Evolutionary conservation across 75 land plant species (phyloP).

Genomic region (Cunninghamia lanceolata): DNA sequence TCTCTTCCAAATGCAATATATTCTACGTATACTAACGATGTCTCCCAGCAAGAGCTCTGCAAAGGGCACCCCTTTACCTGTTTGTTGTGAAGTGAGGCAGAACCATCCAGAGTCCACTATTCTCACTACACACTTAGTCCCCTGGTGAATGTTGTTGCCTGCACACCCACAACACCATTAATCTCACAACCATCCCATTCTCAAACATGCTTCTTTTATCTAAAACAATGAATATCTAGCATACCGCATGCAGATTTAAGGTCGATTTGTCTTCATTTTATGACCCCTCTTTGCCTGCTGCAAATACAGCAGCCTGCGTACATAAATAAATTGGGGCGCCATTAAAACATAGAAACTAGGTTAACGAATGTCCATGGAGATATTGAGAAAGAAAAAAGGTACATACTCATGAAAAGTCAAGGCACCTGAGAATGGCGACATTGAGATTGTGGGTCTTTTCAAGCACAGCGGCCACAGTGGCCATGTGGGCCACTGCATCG

Average conservation of each 20-base stretch:
- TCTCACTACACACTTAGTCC: background rate
- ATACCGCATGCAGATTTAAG: background rate
- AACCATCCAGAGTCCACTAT: background rate
- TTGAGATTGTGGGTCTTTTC: background rate
- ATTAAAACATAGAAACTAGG: background rate
- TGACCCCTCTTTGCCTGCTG: background rate
- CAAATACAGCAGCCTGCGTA: background rate
- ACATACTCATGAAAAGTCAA: background rate
- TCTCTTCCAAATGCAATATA: background rate
- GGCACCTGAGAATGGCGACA: background rate
- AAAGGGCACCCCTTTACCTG: background rate
- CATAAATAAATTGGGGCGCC: background rate
- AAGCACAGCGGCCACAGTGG: background rate
- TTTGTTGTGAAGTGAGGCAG: background rate
- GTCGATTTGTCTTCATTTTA: background rate
- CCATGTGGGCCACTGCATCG: conserved; percentile 4
- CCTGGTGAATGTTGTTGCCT: background rate
- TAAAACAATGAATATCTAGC: background rate
- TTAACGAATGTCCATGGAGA: background rate
- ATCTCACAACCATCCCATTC: no score
- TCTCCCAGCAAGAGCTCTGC: background rate
- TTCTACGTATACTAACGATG: conserved; percentile 2
- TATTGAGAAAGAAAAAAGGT: background rate
- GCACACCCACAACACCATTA: background rate
- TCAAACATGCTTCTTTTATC: background rate